These are phyloP conservation scores for Trypanosoma lewisi DNA, from an alignment of 208 protist genomes.

Conservation along the genomic window DNA sequence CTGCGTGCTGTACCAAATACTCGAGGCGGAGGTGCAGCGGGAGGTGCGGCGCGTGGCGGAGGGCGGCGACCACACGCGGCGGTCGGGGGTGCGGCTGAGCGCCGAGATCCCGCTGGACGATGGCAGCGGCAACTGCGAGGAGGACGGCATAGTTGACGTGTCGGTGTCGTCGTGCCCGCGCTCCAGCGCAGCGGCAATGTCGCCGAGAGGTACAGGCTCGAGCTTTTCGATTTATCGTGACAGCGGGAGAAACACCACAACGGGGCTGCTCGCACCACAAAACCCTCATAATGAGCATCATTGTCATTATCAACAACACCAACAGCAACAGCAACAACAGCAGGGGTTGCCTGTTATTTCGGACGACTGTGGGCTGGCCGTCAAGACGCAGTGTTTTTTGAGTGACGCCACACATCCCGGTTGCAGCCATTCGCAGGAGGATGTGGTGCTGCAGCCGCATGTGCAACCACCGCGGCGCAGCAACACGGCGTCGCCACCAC, in stretches of 20 bases:
- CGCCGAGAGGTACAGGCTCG: conserved; percentile 6
- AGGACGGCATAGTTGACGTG: conserved; percentile 30
- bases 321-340: conserved; percentile 4
- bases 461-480: conserved; percentile 20
- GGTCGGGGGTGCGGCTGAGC: conserved; percentile 73
- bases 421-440: not conserved
- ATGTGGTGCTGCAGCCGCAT: not conserved
- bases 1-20: conserved; percentile 75
- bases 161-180: conserved; percentile 27
- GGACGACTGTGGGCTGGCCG: conserved; percentile 1
- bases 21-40: conserved; percentile 67
- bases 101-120: conserved; percentile 37
- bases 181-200: conserved; percentile 30
- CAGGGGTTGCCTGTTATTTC: conserved; percentile 8
- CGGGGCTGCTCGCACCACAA: not conserved
- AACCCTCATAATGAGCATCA: too few relatives aligned
- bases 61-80: conserved; percentile 26
- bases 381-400: not conserved
- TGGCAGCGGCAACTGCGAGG: not conserved
- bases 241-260: conserved; percentile 25
- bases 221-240: conserved; percentile 81
- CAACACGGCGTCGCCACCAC: conserved; percentile 24
- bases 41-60: conserved; percentile 54
- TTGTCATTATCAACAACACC: too few relatives aligned
- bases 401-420: not conserved